Evolutionary conservation across 257 asterid genomes (phyloP).

Genomic region (Nyctanthes arbortristis): DNA sequence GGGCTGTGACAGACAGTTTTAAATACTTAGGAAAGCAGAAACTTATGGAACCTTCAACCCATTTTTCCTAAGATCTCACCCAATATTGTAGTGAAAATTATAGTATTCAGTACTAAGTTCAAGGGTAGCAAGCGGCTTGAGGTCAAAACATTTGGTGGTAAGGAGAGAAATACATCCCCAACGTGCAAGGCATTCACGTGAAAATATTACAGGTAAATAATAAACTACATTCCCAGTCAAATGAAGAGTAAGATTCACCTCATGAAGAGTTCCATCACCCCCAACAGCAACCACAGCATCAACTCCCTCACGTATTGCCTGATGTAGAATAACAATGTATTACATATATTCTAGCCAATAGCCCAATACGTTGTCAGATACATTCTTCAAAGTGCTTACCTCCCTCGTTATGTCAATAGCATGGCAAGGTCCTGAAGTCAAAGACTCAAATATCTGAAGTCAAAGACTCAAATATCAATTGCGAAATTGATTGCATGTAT

Average conservation of each 20-base stretch:
- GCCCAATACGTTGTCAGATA: slow-evolving; percentile 16
- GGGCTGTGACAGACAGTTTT: neutral
- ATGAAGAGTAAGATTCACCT: slow-evolving; percentile 44
- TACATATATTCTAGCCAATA: slow-evolving; percentile 15
- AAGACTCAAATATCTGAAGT: slow-evolving; percentile 85
- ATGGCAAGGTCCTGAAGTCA: slow-evolving; percentile 88
- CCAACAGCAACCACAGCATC: slow-evolving; percentile 95
- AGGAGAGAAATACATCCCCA: neutral
- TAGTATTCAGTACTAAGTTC: neutral
- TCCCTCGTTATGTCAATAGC: slow-evolving; percentile 84
- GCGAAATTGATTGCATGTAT: too few relatives aligned
- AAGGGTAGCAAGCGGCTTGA: slow-evolving; percentile 11
- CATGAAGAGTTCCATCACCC: slow-evolving; percentile 97
- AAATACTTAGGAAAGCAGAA: neutral
- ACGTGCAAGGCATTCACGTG: neutral
- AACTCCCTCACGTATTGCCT: slow-evolving; percentile 96
- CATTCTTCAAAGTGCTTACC: slow-evolving; percentile 44
- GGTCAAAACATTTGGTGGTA: neutral
- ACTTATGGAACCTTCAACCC: neutral
- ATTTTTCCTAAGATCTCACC: neutral
- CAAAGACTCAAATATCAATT: slow-evolving; percentile 82
- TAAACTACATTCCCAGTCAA: slow-evolving; percentile 1
- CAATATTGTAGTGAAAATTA: slow-evolving; percentile 7
- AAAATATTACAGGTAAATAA: neutral
- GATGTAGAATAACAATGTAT: slow-evolving; percentile 29